phyloP scores from a whole-genome alignment of 208 protist genomes.

The Leishmania mexicana region DNA sequence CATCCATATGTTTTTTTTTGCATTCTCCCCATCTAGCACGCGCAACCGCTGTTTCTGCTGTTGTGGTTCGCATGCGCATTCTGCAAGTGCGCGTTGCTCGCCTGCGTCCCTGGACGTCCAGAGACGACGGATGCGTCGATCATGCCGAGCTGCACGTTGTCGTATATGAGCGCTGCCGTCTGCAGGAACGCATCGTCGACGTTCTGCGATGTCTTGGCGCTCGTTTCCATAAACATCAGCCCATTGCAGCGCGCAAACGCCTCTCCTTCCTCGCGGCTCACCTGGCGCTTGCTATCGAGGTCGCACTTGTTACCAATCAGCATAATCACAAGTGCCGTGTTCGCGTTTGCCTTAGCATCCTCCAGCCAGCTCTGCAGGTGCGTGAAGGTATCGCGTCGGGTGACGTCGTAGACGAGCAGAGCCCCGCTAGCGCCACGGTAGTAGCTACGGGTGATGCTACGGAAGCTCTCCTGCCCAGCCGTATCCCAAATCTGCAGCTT shows the following conservation, averaged over 20 bases:
- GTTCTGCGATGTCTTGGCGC: conserved; percentile 97
- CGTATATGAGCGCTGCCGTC: conserved; percentile 95
- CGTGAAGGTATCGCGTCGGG: conserved; percentile 96
- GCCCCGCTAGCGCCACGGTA: conserved; percentile 98
- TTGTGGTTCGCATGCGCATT: conserved; percentile 9
- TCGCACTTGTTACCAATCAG: conserved; percentile 99
- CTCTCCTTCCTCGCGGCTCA: conserved; percentile 96
- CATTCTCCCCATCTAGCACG: conserved; percentile 1
- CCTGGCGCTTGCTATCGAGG: conserved; percentile 92
- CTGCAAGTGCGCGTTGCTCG: conserved; percentile 8
- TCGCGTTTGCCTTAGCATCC: conserved; percentile 96
- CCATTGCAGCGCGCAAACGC: conserved; percentile 95
- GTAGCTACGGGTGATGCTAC: conserved; percentile 99
- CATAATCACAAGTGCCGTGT: conserved; percentile 98
- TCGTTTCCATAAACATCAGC: conserved; percentile 98
- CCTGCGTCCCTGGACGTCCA: conserved; percentile 38
- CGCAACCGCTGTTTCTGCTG: conserved; percentile 3
- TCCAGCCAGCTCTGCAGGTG: conserved; percentile 98
- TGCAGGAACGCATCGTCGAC: conserved; percentile 97
- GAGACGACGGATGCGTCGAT: conserved; percentile 88
- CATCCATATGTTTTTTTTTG: background rate
- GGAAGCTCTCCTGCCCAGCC: conserved; percentile 97
- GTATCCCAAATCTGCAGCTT: conserved; percentile 99
- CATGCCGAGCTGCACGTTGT: conserved; percentile 94
- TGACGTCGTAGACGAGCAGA: conserved; percentile 99